phyloP scores from a whole-genome alignment of 257 asterid species.

The Vinca minor region DNA sequence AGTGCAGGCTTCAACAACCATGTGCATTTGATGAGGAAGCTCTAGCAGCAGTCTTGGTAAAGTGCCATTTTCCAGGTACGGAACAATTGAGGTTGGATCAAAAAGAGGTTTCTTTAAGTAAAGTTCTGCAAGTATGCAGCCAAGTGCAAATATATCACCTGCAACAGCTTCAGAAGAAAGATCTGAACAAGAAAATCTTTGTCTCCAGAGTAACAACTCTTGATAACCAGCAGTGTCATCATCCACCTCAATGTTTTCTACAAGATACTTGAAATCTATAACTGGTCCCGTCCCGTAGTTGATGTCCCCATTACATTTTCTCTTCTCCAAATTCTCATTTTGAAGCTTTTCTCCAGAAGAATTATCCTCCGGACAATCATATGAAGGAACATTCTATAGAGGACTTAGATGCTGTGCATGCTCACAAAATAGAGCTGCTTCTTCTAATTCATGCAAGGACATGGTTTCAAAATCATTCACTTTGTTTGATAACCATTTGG shows the following conservation, averaged over 20 bases:
- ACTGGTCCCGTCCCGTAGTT: conserved; percentile 25
- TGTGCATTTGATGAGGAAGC: conserved; percentile 59
- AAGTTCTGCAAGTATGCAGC: conserved; percentile 90
- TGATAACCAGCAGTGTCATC: conserved; percentile 71
- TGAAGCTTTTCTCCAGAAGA: conserved; percentile 29
- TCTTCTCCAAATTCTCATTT: conserved; percentile 23
- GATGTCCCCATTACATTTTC: conserved; percentile 18
- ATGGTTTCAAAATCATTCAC: conserved; percentile 27
- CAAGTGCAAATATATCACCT: conserved; percentile 76
- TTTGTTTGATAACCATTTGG: conserved; percentile 20
- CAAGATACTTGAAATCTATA: conserved; percentile 46
- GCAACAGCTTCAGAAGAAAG: conserved; percentile 46
- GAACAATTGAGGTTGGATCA: conserved; percentile 43
- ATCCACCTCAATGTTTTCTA: conserved; percentile 55
- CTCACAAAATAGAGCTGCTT: conserved; percentile 69
- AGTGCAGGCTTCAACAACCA: conserved; percentile 72
- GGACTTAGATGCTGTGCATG: conserved; percentile 61
- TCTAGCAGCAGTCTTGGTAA: conserved; percentile 55
- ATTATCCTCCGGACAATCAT: conserved; percentile 27
- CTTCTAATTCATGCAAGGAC: conserved; percentile 52
- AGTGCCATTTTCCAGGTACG: conserved; percentile 57
- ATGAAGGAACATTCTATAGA: conserved; percentile 32
- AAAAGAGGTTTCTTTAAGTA: conserved; percentile 75
- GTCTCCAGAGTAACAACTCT: conserved; percentile 73
- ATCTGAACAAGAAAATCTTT: conserved; percentile 30